Evolutionary conservation across 768 basidiomycete species (phyloP).

Genomic region (Tulasnella sp.): DNA sequence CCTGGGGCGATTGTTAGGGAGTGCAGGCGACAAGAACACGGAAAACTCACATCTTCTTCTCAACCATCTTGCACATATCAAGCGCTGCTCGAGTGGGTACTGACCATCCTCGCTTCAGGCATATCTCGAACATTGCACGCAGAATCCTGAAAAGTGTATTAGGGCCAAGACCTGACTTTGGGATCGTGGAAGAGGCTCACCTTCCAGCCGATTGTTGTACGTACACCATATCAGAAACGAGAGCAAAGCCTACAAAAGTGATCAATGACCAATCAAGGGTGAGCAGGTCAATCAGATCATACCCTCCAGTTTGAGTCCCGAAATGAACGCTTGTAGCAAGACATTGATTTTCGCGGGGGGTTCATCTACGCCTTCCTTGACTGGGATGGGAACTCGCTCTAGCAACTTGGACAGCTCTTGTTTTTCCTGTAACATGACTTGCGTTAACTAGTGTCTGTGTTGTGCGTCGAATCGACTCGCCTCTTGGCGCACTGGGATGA

Average conservation of each 20-base stretch:
- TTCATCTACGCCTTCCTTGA: conserved; percentile 94
- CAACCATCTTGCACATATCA: conserved; percentile 93
- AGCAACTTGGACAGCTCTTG: conserved; percentile 79
- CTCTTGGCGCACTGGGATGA: conserved; percentile 71
- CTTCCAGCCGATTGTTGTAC: conserved; percentile 95
- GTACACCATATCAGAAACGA: conserved; percentile 89
- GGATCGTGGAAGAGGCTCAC: conserved; percentile 26
- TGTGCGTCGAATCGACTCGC: too few relatives aligned
- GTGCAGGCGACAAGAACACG: not conserved
- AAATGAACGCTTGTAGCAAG: conserved; percentile 86
- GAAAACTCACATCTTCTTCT: conserved; percentile 55
- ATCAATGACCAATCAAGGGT: not conserved
- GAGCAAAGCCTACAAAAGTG: conserved; percentile 49
- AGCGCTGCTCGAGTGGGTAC: conserved; percentile 82
- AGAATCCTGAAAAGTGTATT: conserved; percentile 45
- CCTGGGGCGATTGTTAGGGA: conserved; percentile 34
- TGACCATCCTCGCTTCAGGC: conserved; percentile 96
- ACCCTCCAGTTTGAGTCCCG: conserved; percentile 85
- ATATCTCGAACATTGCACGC: conserved; percentile 95
- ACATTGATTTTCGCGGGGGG: conserved; percentile 97
- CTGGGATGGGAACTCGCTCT: conserved; percentile 91
- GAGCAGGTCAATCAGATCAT: conserved; percentile 9
- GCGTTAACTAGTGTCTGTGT: too few relatives aligned
- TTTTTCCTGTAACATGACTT: conserved; percentile 44
- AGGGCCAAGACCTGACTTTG: not conserved